These are phyloP conservation scores for Colletotrichum noveboracense DNA, from an alignment of 2,329 filamentous ascomycete genomes.

Conservation along the genomic window DNA sequence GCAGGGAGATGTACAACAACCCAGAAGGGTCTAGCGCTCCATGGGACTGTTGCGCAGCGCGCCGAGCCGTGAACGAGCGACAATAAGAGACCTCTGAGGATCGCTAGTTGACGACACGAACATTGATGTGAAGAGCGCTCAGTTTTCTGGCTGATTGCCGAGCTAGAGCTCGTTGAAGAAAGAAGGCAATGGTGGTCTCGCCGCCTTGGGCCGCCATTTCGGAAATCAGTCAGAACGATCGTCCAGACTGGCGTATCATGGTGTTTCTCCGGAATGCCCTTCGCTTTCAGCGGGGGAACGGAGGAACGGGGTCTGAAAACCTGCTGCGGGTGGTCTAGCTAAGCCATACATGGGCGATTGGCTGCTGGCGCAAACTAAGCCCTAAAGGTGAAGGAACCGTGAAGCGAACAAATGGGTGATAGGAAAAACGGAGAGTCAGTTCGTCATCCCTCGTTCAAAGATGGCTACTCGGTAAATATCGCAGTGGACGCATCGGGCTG, in stretches of 20 bases:
- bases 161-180: neutral
- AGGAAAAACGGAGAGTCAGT: neutral
- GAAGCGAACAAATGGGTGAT: neutral
- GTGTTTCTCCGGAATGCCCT: neutral
- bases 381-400: neutral
- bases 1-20: rapidly evolving
- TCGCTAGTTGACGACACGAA: neutral
- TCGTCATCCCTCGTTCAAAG: neutral
- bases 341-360: neutral
- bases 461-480: neutral
- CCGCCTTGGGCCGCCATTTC: neutral
- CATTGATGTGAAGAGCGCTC: neutral
- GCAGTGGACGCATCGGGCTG: no score
- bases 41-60: rapidly evolving
- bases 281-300: neutral
- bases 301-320: neutral
- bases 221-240: neutral
- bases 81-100: neutral
- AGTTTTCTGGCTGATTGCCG: neutral
- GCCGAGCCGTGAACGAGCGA: neutral
- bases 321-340: neutral
- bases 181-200: neutral
- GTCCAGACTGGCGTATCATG: neutral
- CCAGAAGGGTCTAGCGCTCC: neutral
- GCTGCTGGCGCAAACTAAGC: neutral